Evolutionary conservation across 768 basidiomycete species (phyloP).

Genomic region (Termitomyces heimii): DNA sequence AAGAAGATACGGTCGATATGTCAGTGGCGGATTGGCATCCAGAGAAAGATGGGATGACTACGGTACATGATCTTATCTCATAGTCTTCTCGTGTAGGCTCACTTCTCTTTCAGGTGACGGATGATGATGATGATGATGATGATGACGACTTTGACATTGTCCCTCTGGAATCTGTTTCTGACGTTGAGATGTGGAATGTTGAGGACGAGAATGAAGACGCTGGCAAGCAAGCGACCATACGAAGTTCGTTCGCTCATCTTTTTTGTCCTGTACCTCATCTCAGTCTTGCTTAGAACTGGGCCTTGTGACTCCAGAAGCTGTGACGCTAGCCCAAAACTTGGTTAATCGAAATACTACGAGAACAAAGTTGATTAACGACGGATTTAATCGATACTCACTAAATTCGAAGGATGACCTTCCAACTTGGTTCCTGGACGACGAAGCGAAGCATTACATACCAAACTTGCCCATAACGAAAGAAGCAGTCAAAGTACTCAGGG

Average conservation of each 20-base stretch:
- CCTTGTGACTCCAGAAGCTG: conserved; percentile 81
- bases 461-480: conserved; percentile 98
- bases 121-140: conserved; percentile 27
- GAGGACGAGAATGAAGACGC: conserved; percentile 73
- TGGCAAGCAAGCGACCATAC: conserved; percentile 54
- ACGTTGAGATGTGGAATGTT: conserved; percentile 74
- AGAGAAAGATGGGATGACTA: conserved; percentile 14
- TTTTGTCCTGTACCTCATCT: conserved; percentile 1
- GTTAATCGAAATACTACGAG: conserved; percentile 88
- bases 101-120: conserved; percentile 1
- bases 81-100: neutral
- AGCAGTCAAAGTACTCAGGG: conserved; percentile 77
- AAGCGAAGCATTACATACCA: conserved; percentile 85
- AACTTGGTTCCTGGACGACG: conserved; percentile 96
- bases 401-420: conserved; percentile 91
- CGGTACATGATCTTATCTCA: conserved; percentile 7
- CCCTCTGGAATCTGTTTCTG: conserved; percentile 55
- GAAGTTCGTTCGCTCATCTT: conserved; percentile 38
- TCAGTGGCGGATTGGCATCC: conserved; percentile 15
- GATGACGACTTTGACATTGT: conserved; percentile 74
- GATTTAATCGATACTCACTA: conserved; percentile 91
- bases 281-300: conserved; percentile 55
- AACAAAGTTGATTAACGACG: conserved; percentile 87
- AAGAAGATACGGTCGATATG: conserved; percentile 19
- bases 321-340: conserved; percentile 85